These are phyloP conservation scores for Trichoderma aggressivum DNA, from an alignment of 2,329 filamentous ascomycete species.

Conservation along the genomic window DNA sequence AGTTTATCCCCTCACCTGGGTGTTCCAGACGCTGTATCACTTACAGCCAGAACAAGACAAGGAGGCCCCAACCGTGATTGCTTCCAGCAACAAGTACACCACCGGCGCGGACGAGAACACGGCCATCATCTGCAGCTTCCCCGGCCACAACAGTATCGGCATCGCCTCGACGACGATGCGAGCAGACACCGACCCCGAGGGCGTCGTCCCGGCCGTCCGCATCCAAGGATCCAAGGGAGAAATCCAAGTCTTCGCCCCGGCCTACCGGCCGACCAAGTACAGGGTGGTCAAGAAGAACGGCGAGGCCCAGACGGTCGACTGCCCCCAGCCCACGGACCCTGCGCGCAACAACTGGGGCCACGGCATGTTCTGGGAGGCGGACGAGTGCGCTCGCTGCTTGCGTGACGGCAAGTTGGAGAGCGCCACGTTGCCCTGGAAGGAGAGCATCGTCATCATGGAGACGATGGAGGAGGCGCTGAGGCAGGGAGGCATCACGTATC, in stretches of 20 bases:
- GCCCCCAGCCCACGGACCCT: conserved; percentile 50
- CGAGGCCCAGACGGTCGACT: conserved; percentile 49
- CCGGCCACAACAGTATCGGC: conserved; percentile 64
- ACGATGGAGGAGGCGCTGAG: conserved; percentile 54
- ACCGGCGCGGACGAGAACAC: conserved; percentile 76
- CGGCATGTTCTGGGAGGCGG: conserved; percentile 88
- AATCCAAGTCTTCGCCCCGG: conserved; percentile 72
- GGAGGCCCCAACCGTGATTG: conserved; percentile 64
- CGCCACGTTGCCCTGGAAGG: conserved; percentile 63
- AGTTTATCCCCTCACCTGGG: conserved; percentile 86
- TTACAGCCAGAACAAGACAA: conserved; percentile 66
- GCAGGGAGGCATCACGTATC: conserved; percentile 53
- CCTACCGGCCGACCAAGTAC: conserved; percentile 66
- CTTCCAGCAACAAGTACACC: conserved; percentile 68
- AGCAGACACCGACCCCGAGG: conserved; percentile 59
- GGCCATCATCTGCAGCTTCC: conserved; percentile 75
- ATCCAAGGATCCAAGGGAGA: conserved; percentile 80
- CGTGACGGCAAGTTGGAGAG: conserved; percentile 76
- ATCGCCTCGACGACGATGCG: conserved; percentile 67
- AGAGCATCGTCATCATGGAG: conserved; percentile 85
- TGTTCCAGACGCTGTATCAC: conserved; percentile 86
- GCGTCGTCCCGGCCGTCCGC: conserved; percentile 64
- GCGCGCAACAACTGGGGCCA: conserved; percentile 56
- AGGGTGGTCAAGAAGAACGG: conserved; percentile 56
- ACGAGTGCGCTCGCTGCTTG: conserved; percentile 71